A percentile compares a stretch with the other conserved stretches of the same genome.
phyloP scores from a whole-genome alignment of 768 basidiomycete genomes.

The Pluteus cervinus region DNA sequence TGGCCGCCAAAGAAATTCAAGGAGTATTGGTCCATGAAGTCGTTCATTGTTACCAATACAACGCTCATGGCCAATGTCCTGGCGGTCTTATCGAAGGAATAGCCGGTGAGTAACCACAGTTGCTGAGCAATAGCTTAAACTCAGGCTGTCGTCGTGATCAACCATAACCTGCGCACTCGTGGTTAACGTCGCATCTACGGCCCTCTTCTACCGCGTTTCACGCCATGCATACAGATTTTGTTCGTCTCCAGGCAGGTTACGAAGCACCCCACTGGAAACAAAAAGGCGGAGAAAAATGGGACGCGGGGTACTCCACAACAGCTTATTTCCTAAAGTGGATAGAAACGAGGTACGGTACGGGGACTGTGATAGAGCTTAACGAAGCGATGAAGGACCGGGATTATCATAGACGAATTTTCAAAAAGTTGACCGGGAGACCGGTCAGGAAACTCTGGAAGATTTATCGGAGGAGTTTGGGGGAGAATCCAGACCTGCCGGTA shows the following conservation, averaged over 20 bases:
- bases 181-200: too few species aligned
- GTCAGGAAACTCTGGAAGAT: conserved; percentile 53
- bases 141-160: too few species aligned
- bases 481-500: neutral
- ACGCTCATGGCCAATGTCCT: conserved; percentile 54
- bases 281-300: conserved; percentile 49
- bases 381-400: conserved; percentile 37
- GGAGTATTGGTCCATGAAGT: conserved; percentile 74
- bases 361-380: conserved; percentile 56
- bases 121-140: too few species aligned
- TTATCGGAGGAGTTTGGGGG: conserved; percentile 40
- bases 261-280: conserved; percentile 68
- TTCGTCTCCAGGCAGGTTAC: conserved; percentile 53
- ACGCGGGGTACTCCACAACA: conserved; percentile 70
- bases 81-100: conserved; percentile 75
- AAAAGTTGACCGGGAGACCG: conserved; percentile 41
- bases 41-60: conserved; percentile 75
- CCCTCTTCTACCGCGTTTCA: conserved; percentile 1
- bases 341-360: conserved; percentile 45
- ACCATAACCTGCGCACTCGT: too few species aligned
- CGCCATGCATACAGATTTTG: conserved; percentile 46
- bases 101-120: conserved; percentile 46
- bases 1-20: conserved; percentile 53
- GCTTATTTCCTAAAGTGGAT: conserved; percentile 73
- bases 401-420: conserved; percentile 50